Base-by-base conservation (phyloP, 345 rosid species). In the Populus davidiana region DNA sequence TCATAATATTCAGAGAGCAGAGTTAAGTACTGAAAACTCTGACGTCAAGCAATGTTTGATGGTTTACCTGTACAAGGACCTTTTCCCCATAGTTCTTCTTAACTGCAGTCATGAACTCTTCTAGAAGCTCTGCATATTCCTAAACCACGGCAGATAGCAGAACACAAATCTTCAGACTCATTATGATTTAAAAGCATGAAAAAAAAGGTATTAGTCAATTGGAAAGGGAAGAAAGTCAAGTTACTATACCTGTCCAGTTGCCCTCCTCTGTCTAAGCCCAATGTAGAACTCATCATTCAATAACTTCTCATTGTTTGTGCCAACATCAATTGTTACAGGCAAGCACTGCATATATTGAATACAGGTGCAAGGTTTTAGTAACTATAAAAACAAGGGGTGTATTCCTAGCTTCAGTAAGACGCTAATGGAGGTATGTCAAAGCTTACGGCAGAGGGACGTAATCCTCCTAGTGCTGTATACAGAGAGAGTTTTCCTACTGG, bases 21-120 rank as follows among this genome's bases (percentile, higher is more conserved):
- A 65, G n/a, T 65, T 49, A 64, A 31, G 61, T 35, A 3, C 20
- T 20, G 23, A 35, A 74, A 70, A 20, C 54, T 43, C 63, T 29
- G 41, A 70, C 64, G 4, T 41, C 23, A 20, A 18, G 10, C 29
- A 43, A 25, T 50, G 67, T 35, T 9, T 25, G 38, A 69, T 29
- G 33, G 2, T 18, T 70, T 29, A 94, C 98, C 94, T 95, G 99
- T 79, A 91, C 54, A 70, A 93, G 89, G 84, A 95, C 92, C 72
- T 91, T 91, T 78, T 95, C 97, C 23, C 99, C 99, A 63, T 95
- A 94, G 79, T 88, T 93, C 82, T 91, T 93, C 87, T 94, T 94
- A 63, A 91, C 94, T 67, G 98, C 97, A 81, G 82, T 83, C 98
- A 95, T 91, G 83, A 95, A 95, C 78, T 95, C 99, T 23, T 87